Conservation (phyloP, 352 stramenopile genomes). For the Globisporangium parvum region DNA sequence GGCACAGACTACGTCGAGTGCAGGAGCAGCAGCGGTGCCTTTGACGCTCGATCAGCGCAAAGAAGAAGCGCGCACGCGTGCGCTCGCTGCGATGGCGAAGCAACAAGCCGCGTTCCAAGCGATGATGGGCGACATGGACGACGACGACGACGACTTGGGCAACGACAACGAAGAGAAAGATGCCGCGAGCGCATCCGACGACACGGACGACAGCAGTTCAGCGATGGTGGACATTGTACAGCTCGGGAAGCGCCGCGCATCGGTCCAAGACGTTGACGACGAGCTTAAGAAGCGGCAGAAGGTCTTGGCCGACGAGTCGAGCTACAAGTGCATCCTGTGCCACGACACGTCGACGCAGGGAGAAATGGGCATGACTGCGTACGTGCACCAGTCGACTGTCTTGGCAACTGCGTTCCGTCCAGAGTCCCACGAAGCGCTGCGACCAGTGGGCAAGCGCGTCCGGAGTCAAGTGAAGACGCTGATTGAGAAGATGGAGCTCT, state of each 20-base stretch:
- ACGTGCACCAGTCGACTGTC: conserved; percentile 85
- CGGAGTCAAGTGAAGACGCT: conserved; percentile 58
- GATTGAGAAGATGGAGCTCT: conserved; percentile 86
- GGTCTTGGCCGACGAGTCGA: conserved; percentile 23
- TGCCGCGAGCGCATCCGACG: conserved; percentile 13
- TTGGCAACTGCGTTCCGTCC: conserved; percentile 71
- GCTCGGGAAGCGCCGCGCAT: conserved; percentile 47
- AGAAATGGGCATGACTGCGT: conserved; percentile 83
- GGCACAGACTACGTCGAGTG: conserved; percentile 1
- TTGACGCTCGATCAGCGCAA: conserved; percentile 74
- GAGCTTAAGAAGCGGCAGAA: conserved; percentile 44
- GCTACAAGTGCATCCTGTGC: conserved; percentile 80
- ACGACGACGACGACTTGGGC: conserved; percentile 26
- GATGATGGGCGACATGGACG: conserved; percentile 60
- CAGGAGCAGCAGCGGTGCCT: conserved; percentile 11
- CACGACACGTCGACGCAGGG: conserved; percentile 71
- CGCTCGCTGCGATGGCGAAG: conserved; percentile 73
- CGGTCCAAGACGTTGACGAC: conserved; percentile 23
- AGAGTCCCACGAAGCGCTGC: conserved; percentile 55
- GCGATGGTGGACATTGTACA: conserved; percentile 3
- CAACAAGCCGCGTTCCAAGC: conserved; percentile 81
- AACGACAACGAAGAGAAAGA: conserved; percentile 22
- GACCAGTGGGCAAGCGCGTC: conserved; percentile 38
- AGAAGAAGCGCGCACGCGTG: conserved; percentile 67
- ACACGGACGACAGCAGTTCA: conserved; percentile 1